Percentiles rank a stretch among this genome's conserved stretches.
Evolutionary conservation across 768 basidiomycete genomes (phyloP).

Genomic region (Pleurotus tuber-regium): DNA sequence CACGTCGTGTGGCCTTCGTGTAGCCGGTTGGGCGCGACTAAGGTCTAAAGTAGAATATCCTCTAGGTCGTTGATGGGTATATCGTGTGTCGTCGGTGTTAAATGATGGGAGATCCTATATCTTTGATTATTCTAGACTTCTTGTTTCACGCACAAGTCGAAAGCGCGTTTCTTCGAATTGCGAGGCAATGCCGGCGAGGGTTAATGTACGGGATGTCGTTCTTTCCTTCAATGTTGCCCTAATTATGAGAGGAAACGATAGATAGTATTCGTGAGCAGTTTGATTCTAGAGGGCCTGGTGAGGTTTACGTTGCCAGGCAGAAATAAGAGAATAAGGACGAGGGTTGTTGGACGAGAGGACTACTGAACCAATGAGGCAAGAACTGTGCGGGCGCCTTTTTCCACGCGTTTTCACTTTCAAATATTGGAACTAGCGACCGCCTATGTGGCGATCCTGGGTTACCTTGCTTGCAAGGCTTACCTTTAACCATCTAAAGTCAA

Average conservation of each 20-base stretch:
- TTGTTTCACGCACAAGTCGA: too few species aligned
- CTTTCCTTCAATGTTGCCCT: not conserved
- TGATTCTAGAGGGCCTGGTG: not conserved
- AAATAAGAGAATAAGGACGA: not conserved
- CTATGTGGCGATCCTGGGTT: too few species aligned
- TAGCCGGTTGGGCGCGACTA: not conserved
- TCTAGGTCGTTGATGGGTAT: not conserved
- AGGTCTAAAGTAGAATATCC: not conserved
- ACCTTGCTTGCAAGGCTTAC: too few species aligned
- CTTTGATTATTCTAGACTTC: constrained; percentile 5
- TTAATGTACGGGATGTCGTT: too few species aligned
- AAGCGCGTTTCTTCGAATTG: too few species aligned
- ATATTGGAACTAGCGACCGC: not conserved
- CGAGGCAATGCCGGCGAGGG: too few species aligned
- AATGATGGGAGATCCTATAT: not conserved
- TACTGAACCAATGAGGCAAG: not conserved
- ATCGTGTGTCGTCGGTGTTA: not conserved
- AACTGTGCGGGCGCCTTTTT: constrained; percentile 1
- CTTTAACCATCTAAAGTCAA: too few species aligned
- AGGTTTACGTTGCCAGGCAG: not conserved
- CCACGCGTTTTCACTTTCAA: not conserved
- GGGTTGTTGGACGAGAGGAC: not conserved
- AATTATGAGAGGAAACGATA: not conserved
- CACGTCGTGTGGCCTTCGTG: not conserved
- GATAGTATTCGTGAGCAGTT: not conserved